Evolutionary conservation across 2,329 filamentous ascomycete genomes (phyloP).

Genomic region (Pyrenophora teres): DNA sequence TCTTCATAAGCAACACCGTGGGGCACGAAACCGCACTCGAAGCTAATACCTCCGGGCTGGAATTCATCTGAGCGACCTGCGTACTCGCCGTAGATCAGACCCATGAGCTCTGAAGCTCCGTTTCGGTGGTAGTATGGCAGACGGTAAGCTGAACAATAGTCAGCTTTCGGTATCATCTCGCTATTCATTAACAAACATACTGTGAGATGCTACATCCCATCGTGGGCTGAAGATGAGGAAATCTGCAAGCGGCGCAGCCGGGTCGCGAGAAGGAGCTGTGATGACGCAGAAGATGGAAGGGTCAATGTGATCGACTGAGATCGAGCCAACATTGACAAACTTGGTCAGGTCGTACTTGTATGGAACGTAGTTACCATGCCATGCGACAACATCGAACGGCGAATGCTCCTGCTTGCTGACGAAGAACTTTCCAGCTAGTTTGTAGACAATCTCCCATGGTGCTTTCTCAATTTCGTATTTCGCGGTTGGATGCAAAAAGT

Average conservation of each 20-base stretch:
- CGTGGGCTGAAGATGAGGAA: conserved; percentile 69
- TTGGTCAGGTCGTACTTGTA: conserved; percentile 82
- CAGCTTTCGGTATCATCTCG: background rate
- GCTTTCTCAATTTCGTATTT: conserved; percentile 59
- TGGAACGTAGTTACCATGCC: conserved; percentile 76
- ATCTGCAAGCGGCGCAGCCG: conserved; percentile 67
- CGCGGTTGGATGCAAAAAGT: conserved; percentile 76
- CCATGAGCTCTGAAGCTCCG: conserved; percentile 70
- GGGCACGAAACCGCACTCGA: conserved; percentile 73
- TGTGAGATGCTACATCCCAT: conserved; percentile 65
- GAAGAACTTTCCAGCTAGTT: conserved; percentile 69
- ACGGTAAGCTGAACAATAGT: conserved; percentile 26
- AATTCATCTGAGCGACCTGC: conserved; percentile 58
- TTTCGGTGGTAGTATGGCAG: conserved; percentile 68
- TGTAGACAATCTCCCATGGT: conserved; percentile 55
- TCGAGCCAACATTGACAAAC: conserved; percentile 74
- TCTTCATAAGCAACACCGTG: conserved; percentile 65
- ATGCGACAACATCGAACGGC: conserved; percentile 78
- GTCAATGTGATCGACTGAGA: conserved; percentile 78
- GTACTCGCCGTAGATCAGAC: conserved; percentile 64
- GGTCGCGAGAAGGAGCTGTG: conserved; percentile 60
- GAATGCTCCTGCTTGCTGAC: conserved; percentile 68
- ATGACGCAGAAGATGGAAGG: conserved; percentile 76
- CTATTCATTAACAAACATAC: conserved; percentile 8
- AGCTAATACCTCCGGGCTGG: conserved; percentile 63